Evolutionary conservation across 768 basidiomycete species (phyloP).

Genomic region (Mycena vulgaris): DNA sequence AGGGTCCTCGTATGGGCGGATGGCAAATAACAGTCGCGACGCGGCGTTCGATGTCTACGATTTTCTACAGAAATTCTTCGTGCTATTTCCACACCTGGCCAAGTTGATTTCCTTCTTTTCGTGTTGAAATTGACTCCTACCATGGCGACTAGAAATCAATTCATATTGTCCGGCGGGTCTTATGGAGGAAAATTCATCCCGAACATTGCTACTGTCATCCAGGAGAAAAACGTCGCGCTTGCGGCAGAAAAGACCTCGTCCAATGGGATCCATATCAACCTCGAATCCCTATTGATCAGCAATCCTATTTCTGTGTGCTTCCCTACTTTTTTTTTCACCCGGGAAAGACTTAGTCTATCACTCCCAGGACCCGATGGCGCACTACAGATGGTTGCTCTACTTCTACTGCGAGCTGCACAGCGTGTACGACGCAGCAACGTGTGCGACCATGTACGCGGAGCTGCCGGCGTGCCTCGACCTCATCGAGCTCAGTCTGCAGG

Average conservation of each 20-base stretch:
- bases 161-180: slow-evolving; percentile 45
- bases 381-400: slow-evolving; percentile 45
- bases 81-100: slow-evolving; percentile 41
- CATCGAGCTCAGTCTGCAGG: slow-evolving; percentile 23
- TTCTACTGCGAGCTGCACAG: slow-evolving; percentile 42
- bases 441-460: slow-evolving; percentile 36
- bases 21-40: slow-evolving; percentile 44
- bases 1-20: slow-evolving; percentile 47
- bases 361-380: slow-evolving; percentile 42
- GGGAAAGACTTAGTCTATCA: not conserved
- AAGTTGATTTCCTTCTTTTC: not conserved
- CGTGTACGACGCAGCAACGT: slow-evolving; percentile 44
- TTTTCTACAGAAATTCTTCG: slow-evolving; percentile 50
- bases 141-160: slow-evolving; percentile 32
- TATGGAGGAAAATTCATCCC: slow-evolving; percentile 51
- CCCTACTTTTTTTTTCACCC: not conserved
- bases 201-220: slow-evolving; percentile 50
- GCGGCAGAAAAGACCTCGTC: slow-evolving; percentile 29
- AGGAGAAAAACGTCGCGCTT: slow-evolving; percentile 45
- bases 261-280: slow-evolving; percentile 39
- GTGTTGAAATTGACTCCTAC: not conserved
- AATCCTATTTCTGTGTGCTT: slow-evolving; percentile 36
- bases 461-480: slow-evolving; percentile 43
- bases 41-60: slow-evolving; percentile 50
- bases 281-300: slow-evolving; percentile 48